Percentiles rank a stretch among this genome's conserved stretches.
phyloP scores from a whole-genome alignment of 805 yeast genomes.

The Clavispora vitiphila region DNA sequence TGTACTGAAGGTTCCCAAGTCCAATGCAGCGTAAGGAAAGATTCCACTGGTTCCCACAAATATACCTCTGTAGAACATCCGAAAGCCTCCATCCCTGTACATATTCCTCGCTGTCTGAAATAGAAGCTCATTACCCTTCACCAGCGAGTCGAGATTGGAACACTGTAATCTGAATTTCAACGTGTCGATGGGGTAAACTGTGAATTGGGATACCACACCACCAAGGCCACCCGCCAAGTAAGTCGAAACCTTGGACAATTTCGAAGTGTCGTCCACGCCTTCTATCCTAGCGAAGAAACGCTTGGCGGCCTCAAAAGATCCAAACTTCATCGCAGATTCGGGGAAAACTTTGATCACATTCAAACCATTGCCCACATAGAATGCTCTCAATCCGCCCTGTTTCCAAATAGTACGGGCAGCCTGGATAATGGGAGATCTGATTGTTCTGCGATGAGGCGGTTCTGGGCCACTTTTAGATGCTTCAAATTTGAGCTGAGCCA shows the following conservation, averaged over 20 bases:
- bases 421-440: conserved; percentile 69
- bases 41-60: conserved; percentile 91
- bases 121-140: conserved; percentile 59
- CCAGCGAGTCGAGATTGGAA: conserved; percentile 64
- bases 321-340: conserved; percentile 95
- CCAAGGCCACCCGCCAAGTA: conserved; percentile 95
- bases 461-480: conserved; percentile 28
- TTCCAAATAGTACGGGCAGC: conserved; percentile 79
- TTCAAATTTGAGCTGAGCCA: conserved; percentile 23
- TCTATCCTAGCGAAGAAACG: conserved; percentile 66
- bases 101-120: conserved; percentile 67
- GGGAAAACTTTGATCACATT: conserved; percentile 94
- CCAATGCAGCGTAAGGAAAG: conserved; percentile 96
- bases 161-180: conserved; percentile 91
- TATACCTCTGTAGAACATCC: conserved; percentile 81
- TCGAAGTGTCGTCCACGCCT: conserved; percentile 65
- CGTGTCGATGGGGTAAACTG: conserved; percentile 95
- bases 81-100: conserved; percentile 74
- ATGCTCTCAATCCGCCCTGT: conserved; percentile 83
- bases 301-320: conserved; percentile 87
- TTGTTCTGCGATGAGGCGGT: conserved; percentile 41
- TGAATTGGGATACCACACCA: conserved; percentile 87
- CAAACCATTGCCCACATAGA: conserved; percentile 93
- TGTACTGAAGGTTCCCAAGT: conserved; percentile 87
- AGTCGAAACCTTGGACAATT: conserved; percentile 71